These are phyloP conservation scores for Leccinum pachyderme DNA, from an alignment of 1,284 basidiomycete species.

Conservation along the genomic window DNA sequence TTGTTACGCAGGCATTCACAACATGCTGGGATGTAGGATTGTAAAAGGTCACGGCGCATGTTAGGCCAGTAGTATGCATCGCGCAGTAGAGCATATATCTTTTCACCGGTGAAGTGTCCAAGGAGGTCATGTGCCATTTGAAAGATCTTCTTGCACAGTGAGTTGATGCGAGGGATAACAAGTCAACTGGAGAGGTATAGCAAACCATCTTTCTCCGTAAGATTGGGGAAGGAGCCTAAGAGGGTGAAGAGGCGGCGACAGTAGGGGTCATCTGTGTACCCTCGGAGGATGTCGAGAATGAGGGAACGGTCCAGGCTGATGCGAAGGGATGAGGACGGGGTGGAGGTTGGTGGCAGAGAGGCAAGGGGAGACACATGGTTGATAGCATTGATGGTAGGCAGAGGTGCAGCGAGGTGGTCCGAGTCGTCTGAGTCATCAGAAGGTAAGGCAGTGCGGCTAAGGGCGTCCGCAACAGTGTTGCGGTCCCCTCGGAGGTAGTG, in stretches of 20 bases:
- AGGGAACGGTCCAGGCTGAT: conserved; percentile 11
- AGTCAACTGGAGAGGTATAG: neutral
- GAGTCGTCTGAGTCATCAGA: too few species aligned
- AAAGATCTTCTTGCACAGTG: neutral
- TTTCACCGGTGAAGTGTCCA: neutral
- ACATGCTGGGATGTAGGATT: neutral
- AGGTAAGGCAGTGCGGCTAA: neutral
- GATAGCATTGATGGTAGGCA: neutral
- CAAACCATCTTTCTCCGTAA: neutral
- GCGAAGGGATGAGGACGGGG: neutral
- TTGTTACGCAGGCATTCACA: neutral
- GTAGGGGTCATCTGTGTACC: conserved; percentile 32
- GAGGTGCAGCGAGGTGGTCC: neutral
- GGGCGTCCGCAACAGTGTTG: neutral
- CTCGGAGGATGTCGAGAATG: conserved; percentile 19
- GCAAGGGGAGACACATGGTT: neutral
- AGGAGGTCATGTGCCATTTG: neutral
- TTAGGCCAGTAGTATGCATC: neutral
- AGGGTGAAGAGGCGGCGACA: conserved; percentile 20
- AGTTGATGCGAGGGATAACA: neutral
- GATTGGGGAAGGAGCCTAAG: neutral
- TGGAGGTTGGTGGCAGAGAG: neutral
- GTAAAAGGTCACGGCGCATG: neutral
- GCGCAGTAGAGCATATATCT: neutral
- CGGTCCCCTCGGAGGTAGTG: neutral